Base-by-base conservation (phyloP, 2,329 filamentous ascomycete species). In the Alternaria atra region DNA sequence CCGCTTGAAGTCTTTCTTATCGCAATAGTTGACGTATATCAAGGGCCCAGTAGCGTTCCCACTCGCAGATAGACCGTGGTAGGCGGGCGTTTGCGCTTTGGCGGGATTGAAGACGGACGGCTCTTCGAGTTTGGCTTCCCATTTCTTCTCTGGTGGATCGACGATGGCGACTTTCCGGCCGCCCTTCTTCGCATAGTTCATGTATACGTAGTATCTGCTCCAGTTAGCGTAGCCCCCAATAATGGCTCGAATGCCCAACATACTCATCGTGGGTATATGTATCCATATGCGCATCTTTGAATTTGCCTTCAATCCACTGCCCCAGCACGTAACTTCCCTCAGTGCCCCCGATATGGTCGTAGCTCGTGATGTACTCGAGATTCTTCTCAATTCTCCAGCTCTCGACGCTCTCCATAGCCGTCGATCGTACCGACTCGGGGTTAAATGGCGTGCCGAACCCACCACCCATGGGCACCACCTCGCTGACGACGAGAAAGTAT, bases 1-100 rank as follows among this genome's bases (percentile, higher is more conserved):
- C 55, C 80, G 82, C 74, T 91, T 84, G 76, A 96, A 98, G 76
- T 99, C 95, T 43, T 92, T 89, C 52, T 89, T 86, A 43, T 92
- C 91, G 12, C 95, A 96, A 72, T 94, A 97, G 79, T 98, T 97
- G 54, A 91, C 94, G 77, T 97, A 99, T 1, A 99, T 87, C 44
- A 98, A 79, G 20, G 91, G 94, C 0, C 95, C 95, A 27, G 87
- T 91, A 37, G 94, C 93, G 71, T 95, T 91, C 43, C 94, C 95
- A 0, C 90, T 86, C 74, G 91, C 93, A 17, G 94, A 97, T 75
- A 95, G 89, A 1, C 92, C 95, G 76, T 98, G 94, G 74, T 97
- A 99, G 7, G 88, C 89, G 48, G 86, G 85, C 0, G 92, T 94
- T 79, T 94, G 90, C 3, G 85, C 66, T 42, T 69, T 76, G 13